These are phyloP conservation scores for Ormosia semicastrata DNA, from an alignment of 306 rosid species.

Conservation along the genomic window DNA sequence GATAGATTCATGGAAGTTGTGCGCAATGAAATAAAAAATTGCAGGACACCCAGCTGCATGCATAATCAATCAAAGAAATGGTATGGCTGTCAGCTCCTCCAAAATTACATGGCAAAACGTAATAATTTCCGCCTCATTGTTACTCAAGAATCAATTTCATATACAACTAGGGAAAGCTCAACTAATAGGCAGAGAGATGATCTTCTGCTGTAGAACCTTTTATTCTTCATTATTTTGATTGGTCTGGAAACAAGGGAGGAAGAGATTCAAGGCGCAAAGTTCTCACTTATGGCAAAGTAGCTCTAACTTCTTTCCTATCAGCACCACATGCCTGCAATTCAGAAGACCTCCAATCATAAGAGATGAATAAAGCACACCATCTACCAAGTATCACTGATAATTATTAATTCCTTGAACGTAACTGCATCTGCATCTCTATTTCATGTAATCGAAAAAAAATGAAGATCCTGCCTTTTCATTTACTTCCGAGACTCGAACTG, in stretches of 20 bases:
- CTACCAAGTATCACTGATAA: background rate
- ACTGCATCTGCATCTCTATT: background rate
- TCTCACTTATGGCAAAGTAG: slow-evolving; percentile 46
- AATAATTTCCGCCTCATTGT: slow-evolving; percentile 29
- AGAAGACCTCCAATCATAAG: background rate
- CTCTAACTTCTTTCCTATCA: slow-evolving; percentile 75
- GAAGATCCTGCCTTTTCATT: background rate
- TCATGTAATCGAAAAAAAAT: background rate
- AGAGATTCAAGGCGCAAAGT: background rate
- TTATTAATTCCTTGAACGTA: background rate
- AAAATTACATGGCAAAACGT: slow-evolving; percentile 30
- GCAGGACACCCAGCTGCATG: background rate
- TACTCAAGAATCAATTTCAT: slow-evolving; percentile 45
- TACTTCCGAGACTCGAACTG: background rate
- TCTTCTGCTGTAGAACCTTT: slow-evolving; percentile 36
- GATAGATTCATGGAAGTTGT: background rate
- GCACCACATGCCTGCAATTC: slow-evolving; percentile 62
- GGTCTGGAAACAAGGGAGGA: background rate
- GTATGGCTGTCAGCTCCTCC: slow-evolving; percentile 23
- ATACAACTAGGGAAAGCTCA: slow-evolving; percentile 40
- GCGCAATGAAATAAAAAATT: slow-evolving; percentile 12
- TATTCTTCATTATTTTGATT: slow-evolving; percentile 20
- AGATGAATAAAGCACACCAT: background rate
- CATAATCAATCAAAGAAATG: slow-evolving; percentile 4
- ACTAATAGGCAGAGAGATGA: slow-evolving; percentile 28